Base-by-base conservation (phyloP, 257 asterid genomes). In the Marsdenia floribunda region DNA sequence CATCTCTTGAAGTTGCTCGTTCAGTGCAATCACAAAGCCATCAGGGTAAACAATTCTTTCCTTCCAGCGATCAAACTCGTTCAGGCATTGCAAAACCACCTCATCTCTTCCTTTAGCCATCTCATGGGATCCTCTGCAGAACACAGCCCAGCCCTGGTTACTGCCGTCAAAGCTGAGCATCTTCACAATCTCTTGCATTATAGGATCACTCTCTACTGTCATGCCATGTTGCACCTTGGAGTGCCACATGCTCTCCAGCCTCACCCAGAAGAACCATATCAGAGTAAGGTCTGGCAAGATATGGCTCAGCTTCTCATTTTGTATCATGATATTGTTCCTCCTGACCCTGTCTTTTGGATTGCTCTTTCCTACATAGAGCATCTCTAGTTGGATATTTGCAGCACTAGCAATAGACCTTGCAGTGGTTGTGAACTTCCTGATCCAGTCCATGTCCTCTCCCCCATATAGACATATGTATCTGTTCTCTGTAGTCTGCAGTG, bases 191-290 rank as follows among this genome's bases (percentile, higher is more conserved):
- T 91, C 89, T 74, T 85, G 87, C 93, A 90, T 90, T 37, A 90
- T 84, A 2, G 65, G 78, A 81, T 95, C 99, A 14, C 60, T 77
- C 2, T 92, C 98, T 3, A 80, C 88, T 0, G 85, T 75, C 79
- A 82, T 77, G 3, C 91, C 96, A 4, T 83, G 90, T 68, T 91
- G 93, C 44, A 85, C 80, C 81, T 89, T 94, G 10, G 98, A 94
- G 82, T 89, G 86, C 96, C 96, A 92, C 98, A 95, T 92, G 93
- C 99, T 90, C 44, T 86, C 87, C 1, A 94, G 87, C 80, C 99
- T 66, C 75, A 83, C 87, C 99, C 99, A 95, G 72, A 95, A 95
- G 88, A 80, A 92, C 96, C 98, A 92, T 12, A 90, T 74, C 19
- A 85, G 79, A 24, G 82, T 81, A 0, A 72, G 73, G 24, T 84